Conservation (phyloP, 495 filamentous ascomycete genomes). For the Penicillium roqueforti region DNA sequence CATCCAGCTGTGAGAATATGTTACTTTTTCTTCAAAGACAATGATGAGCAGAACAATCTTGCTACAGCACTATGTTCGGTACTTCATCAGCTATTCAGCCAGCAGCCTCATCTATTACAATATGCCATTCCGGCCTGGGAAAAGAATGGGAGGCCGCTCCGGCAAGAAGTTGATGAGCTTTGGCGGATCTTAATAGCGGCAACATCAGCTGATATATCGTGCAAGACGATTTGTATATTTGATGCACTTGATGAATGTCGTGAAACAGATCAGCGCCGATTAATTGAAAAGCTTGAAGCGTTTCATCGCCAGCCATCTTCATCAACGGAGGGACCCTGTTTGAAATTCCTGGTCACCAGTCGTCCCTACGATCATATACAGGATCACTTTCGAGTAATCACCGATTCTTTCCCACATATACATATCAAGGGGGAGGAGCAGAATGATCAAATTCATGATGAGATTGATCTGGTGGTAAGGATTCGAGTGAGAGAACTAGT, state of each 20-base stretch:
- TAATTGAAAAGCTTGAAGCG: constrained; percentile 22
- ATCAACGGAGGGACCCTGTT: constrained; percentile 2
- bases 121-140: constrained; percentile 24
- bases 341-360: constrained; percentile 45
- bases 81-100: constrained; percentile 38
- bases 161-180: constrained; percentile 22
- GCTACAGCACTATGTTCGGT: constrained; percentile 33
- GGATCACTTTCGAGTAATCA: constrained; percentile 15
- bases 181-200: constrained; percentile 23
- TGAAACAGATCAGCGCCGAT: constrained; percentile 10
- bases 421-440: constrained; percentile 37
- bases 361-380: constrained; percentile 39
- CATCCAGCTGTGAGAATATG: constrained; percentile 13
- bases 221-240: constrained; percentile 27
- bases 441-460: constrained; percentile 28
- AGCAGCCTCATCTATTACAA: constrained; percentile 12
- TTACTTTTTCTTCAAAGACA: constrained; percentile 17
- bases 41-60: constrained; percentile 19
- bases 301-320: too few relatives aligned
- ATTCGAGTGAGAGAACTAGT: constrained; percentile 25
- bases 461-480: constrained; percentile 37
- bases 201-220: too few relatives aligned
- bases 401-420: constrained; percentile 21
- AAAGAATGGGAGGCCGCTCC: constrained; percentile 23
- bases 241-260: constrained; percentile 44